Evolutionary conservation across 2,329 filamentous ascomycete species (phyloP), one percentile per base, ranked within the genome.

Genomic region (Exophiala sp.): DNA sequence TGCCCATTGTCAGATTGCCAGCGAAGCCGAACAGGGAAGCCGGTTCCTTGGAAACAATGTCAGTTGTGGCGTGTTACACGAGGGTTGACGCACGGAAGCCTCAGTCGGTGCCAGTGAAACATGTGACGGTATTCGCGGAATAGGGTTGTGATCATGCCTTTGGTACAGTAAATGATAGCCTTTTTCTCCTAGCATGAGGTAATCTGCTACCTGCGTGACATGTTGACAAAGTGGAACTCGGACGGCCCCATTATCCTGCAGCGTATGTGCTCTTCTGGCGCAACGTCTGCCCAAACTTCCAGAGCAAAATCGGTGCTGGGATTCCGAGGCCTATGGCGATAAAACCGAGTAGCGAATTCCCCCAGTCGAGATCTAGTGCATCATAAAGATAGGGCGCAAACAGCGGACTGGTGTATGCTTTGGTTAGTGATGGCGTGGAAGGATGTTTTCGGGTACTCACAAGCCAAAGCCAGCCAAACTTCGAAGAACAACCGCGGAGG

Each of bases 301-400:
- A 78, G 46, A 79, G 57, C 49, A 78, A 60, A 2, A 77, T 62
- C 13, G 76, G 75, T 19, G 73, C 74, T 1, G 74, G 72, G 18
- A 76, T 52, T 0, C 70, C 70, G 22, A 73, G 53, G 1, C 32
- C 65, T 32, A 72, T 62, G 1, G 64, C 65, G 23, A 72, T 48
- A 44, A 58, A 70, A 3, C 63, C 70, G 27, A 73, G 55, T 29
- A 73, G 35, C 47, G 64, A 70, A 55, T 69, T 70, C 7, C 68
- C 68, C 68, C 68, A 70, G 3, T 68, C 67, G 40, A 67, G 67
- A 13, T 65, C 40, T 45, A 71, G 48, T 14, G 63, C 58, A 3
- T 60, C 42, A 48, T 68, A 71, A 66, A 70, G 66, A 34, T 66
- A 68, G 3, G 66, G 68, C 7, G 68, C 68, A 34, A 71, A 71